Conservation (phyloP, 2,329 filamentous ascomycete species). For the Trichoderma sp. region DNA sequence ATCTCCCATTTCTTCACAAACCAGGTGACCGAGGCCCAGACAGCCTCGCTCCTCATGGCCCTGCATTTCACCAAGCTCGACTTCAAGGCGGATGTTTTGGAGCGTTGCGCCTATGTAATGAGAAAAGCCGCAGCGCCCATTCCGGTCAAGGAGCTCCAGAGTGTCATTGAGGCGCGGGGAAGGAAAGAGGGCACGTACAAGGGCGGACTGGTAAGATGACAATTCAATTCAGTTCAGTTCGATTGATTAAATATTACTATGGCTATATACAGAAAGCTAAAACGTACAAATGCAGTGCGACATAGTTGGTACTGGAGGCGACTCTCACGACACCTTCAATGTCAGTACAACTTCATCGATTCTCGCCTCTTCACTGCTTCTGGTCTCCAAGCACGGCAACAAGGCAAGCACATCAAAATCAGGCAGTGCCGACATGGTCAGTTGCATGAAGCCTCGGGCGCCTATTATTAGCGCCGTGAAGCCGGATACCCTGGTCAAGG, state of each 20-base stretch:
- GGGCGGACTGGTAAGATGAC: constrained; percentile 73
- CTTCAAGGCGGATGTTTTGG: constrained; percentile 79
- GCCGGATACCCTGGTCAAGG: constrained; percentile 66
- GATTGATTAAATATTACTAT: constrained; percentile 25
- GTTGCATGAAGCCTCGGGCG: constrained; percentile 68
- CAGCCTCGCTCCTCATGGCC: constrained; percentile 82
- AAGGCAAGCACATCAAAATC: constrained; percentile 93
- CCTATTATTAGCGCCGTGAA: constrained; percentile 75
- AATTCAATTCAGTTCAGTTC: background rate
- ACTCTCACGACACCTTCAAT: constrained; percentile 97
- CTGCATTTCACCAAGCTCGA: constrained; percentile 91
- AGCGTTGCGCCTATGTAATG: constrained; percentile 83
- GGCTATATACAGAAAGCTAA: background rate
- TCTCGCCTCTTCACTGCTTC: constrained; percentile 78
- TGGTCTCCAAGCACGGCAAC: constrained; percentile 95
- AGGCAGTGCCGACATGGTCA: constrained; percentile 88
- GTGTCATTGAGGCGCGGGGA: constrained; percentile 61
- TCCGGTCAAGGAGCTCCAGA: constrained; percentile 62
- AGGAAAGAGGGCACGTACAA: constrained; percentile 71
- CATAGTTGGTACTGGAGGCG: constrained; percentile 95
- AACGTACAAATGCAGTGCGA: constrained; percentile 60
- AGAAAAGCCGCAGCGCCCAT: constrained; percentile 73
- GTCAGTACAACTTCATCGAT: constrained; percentile 95
- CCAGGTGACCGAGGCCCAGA: constrained; percentile 83
- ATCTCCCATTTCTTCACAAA: constrained; percentile 91